Percentiles rank a stretch among this genome's conserved stretches.
phyloP scores from a whole-genome alignment of 352 stramenopile species.

The Globisporangium radiosum region DNA sequence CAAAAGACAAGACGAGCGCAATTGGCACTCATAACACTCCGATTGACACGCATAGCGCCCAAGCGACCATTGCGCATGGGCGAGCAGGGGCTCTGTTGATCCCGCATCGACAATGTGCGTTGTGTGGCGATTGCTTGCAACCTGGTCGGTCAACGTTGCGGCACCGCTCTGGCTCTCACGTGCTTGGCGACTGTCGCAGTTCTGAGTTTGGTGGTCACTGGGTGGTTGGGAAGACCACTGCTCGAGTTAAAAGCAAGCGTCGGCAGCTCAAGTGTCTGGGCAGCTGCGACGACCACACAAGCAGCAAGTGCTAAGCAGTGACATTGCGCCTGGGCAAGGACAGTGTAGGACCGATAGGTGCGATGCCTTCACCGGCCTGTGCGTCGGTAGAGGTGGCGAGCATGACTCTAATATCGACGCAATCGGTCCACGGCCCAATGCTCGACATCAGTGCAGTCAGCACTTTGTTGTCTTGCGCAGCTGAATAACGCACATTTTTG shows the following conservation, averaged over 20 bases:
- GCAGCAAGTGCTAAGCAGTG: too few species aligned
- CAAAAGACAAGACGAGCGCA: not conserved
- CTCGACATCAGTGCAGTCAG: too few species aligned
- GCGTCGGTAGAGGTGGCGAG: too few species aligned
- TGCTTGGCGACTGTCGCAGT: not conserved
- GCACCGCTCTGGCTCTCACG: not conserved
- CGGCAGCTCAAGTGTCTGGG: too few species aligned
- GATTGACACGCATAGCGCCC: not conserved
- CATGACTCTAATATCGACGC: too few species aligned
- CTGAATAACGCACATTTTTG: too few species aligned
- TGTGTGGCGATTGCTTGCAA: not conserved
- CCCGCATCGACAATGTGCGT: not conserved
- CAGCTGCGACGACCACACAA: too few species aligned
- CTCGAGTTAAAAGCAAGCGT: not conserved
- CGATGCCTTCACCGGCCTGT: too few species aligned
- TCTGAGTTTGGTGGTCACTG: not conserved
- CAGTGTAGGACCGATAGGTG: too few species aligned
- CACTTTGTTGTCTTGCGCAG: too few species aligned
- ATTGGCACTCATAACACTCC: not conserved
- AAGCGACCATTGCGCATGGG: not conserved
- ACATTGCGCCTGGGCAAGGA: too few species aligned
- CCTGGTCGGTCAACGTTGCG: not conserved
- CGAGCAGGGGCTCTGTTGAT: not conserved
- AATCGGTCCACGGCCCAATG: too few species aligned
- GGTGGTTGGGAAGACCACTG: not conserved